Evolutionary conservation across 176 grass and related monocot species (phyloP).

Genomic region (Carex cristatella): DNA sequence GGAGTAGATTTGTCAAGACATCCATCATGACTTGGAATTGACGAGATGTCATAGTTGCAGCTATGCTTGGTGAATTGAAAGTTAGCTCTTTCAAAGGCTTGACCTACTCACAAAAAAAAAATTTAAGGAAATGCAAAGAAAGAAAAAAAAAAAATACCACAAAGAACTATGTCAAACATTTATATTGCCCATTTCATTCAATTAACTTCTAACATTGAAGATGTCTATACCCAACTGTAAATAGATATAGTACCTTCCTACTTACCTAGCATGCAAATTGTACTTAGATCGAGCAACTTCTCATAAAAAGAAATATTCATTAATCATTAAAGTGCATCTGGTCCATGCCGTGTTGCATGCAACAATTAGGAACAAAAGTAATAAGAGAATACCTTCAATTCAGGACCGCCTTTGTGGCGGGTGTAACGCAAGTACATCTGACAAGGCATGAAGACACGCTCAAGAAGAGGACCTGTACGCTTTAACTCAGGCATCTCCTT

Average conservation of each 20-base stretch:
- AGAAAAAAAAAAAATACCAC: constrained; percentile 30
- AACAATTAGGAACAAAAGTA: background rate
- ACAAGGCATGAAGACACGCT: constrained; percentile 96
- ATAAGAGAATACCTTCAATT: constrained; percentile 58
- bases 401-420: constrained; percentile 89
- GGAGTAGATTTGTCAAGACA: constrained; percentile 90
- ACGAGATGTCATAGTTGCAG: constrained; percentile 91
- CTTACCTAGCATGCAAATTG: background rate
- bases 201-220: constrained; percentile 1
- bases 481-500: constrained; percentile 76
- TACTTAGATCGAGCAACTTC: background rate
- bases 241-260: background rate
- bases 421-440: constrained; percentile 95
- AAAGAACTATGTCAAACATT: background rate
- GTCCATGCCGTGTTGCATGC: background rate
- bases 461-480: constrained; percentile 86
- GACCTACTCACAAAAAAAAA: constrained; percentile 50
- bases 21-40: constrained; percentile 99
- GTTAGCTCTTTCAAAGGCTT: constrained; percentile 89
- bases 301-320: background rate
- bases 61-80: constrained; percentile 93
- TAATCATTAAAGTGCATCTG: background rate
- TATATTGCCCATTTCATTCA: background rate
- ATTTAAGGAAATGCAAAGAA: constrained; percentile 14
- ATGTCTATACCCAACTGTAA: background rate